phyloP scores from a whole-genome alignment of 306 rosid species.

The Quercus parvula region DNA sequence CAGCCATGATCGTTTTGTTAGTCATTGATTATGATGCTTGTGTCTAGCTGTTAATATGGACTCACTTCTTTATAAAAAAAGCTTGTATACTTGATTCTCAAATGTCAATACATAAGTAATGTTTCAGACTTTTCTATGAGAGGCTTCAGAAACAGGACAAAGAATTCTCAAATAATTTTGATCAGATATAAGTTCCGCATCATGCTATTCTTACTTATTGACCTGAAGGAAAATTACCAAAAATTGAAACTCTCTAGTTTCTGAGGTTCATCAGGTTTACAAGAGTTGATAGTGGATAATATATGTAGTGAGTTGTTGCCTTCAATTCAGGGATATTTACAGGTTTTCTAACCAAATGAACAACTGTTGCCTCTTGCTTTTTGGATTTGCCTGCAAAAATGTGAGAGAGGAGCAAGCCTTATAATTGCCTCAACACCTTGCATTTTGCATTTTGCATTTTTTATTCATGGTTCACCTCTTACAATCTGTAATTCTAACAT shows the following conservation, averaged over 20 bases:
- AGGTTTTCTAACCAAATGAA: background rate
- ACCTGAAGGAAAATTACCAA: background rate
- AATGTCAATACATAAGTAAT: background rate
- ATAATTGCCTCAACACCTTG: background rate
- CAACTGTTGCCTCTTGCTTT: background rate
- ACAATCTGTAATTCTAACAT: background rate
- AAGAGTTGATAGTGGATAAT: background rate
- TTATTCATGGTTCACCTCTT: background rate
- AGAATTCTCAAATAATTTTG: no score
- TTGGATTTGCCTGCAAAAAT: background rate
- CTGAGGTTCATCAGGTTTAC: background rate
- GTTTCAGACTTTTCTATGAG: background rate
- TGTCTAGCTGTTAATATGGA: background rate
- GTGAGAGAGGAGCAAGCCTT: background rate
- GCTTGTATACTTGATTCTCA: background rate
- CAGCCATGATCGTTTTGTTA: background rate
- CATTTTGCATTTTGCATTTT: background rate
- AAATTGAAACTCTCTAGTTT: background rate
- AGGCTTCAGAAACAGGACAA: no score
- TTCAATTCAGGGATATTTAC: no score
- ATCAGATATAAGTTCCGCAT: background rate
- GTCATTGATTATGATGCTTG: background rate
- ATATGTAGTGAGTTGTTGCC: no score
- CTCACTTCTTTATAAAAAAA: no score
- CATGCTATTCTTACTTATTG: background rate